phyloP scores from a whole-genome alignment of 2,329 filamentous ascomycete genomes.

The Triangularia setosa region DNA sequence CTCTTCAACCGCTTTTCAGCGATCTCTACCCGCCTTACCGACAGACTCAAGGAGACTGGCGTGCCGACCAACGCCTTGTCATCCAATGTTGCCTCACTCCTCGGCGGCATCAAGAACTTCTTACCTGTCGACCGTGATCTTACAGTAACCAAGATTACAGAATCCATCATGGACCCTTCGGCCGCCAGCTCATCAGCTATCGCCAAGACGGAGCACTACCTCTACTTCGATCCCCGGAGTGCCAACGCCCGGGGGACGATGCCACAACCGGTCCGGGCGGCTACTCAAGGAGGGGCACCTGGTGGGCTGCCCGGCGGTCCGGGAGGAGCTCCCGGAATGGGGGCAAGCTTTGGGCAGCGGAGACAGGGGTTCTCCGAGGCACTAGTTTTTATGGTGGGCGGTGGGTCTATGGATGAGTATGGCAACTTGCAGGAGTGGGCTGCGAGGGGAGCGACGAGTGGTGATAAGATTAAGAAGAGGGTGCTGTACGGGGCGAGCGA shows the following conservation, averaged over 20 bases:
- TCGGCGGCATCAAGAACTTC: conserved; percentile 97
- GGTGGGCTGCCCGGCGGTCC: conserved; percentile 45
- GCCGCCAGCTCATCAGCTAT: conserved; percentile 88
- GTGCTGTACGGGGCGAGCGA: conserved; percentile 96
- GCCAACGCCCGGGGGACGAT: conserved; percentile 90
- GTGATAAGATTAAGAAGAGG: conserved; percentile 63
- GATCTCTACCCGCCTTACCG: conserved; percentile 86
- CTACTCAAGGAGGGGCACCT: conserved; percentile 34
- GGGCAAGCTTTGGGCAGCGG: conserved; percentile 84
- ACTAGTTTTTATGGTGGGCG: conserved; percentile 91
- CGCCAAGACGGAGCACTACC: conserved; percentile 91
- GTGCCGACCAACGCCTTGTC: conserved; percentile 65
- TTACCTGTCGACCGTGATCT: conserved; percentile 93
- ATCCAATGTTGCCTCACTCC: conserved; percentile 87
- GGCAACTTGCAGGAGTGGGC: conserved; percentile 98
- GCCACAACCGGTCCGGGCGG: conserved; percentile 64
- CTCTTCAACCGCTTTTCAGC: conserved; percentile 91
- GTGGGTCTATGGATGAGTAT: conserved; percentile 98
- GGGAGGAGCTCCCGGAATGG: conserved; percentile 57
- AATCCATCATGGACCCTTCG: conserved; percentile 95
- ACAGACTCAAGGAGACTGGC: conserved; percentile 85
- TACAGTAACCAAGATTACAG: conserved; percentile 95
- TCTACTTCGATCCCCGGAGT: conserved; percentile 94
- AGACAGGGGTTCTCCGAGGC: conserved; percentile 86
- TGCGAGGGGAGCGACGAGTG: conserved; percentile 56